Evolutionary conservation across 805 yeast genomes (phyloP).

Genomic region (Monosporozyma siamensis): DNA sequence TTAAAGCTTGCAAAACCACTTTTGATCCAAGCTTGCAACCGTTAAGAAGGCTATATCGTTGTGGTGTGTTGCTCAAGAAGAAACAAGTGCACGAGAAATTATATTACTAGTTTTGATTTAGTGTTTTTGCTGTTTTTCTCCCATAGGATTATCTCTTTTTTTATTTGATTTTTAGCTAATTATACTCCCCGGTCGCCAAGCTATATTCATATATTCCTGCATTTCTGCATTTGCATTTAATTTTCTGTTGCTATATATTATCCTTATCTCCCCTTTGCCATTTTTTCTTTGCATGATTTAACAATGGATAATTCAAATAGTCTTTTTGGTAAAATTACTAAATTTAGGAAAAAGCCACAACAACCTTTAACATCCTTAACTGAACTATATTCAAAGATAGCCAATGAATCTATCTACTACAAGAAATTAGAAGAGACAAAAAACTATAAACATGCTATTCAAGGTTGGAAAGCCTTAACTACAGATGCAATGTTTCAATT

Average conservation of each 20-base stretch:
- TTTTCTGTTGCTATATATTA: background rate
- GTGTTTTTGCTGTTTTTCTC: too few species aligned
- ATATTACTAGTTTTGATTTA: too few species aligned
- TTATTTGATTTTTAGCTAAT: too few species aligned
- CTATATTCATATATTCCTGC: too few species aligned
- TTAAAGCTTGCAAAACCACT: too few species aligned
- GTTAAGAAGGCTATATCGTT: too few species aligned
- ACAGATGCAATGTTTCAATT: conserved; percentile 49
- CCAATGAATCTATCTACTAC: conserved; percentile 49
- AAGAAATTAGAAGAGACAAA: conserved; percentile 48
- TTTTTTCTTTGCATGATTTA: background rate
- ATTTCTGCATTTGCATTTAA: background rate
- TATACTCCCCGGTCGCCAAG: too few species aligned
- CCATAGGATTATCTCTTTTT: too few species aligned
- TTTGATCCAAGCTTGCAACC: too few species aligned
- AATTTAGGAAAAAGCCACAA: conserved; percentile 47
- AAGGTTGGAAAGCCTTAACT: conserved; percentile 69
- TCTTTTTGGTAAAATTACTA: conserved; percentile 14
- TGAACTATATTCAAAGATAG: conserved; percentile 52
- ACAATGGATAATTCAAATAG: conserved; percentile 9
- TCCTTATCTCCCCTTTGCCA: background rate
- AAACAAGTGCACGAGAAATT: too few species aligned
- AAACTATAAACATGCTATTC: conserved; percentile 45
- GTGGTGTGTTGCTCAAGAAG: too few species aligned
- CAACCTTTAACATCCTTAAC: conserved; percentile 51